Evolutionary conservation across 495 filamentous ascomycete genomes (phyloP).

Genomic region (Penicillium tannophilum): DNA sequence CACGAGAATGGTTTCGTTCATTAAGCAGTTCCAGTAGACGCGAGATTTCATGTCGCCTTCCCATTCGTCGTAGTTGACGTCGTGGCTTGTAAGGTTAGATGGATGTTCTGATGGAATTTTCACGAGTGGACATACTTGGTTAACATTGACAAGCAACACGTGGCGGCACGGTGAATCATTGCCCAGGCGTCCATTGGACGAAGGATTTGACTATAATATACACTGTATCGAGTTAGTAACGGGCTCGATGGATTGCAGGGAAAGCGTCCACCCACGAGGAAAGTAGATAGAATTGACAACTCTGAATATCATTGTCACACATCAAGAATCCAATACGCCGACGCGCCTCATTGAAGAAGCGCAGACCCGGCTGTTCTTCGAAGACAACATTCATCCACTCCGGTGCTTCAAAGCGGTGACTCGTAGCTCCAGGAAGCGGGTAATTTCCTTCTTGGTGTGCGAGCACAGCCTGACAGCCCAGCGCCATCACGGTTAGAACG

Average conservation of each 20-base stretch:
- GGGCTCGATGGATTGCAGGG: neutral
- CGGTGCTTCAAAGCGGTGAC: slow-evolving; percentile 42
- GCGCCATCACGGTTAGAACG: slow-evolving; percentile 46
- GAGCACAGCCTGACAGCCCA: slow-evolving; percentile 47
- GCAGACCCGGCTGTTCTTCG: slow-evolving; percentile 45
- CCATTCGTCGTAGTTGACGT: slow-evolving; percentile 50
- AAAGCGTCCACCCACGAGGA: slow-evolving; percentile 37
- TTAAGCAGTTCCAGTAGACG: slow-evolving; percentile 52
- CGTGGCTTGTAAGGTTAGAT: slow-evolving; percentile 33
- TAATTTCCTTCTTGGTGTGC: slow-evolving; percentile 49
- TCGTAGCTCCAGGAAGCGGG: slow-evolving; percentile 39
- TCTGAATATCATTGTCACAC: slow-evolving; percentile 49
- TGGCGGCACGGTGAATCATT: slow-evolving; percentile 52
- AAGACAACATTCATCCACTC: slow-evolving; percentile 47
- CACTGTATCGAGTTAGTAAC: slow-evolving; percentile 21
- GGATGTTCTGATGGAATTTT: neutral
- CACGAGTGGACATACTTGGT: slow-evolving; percentile 37
- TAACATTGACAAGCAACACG: slow-evolving; percentile 48
- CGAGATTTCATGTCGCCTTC: slow-evolving; percentile 55
- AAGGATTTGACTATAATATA: slow-evolving; percentile 48
- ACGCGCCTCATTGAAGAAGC: slow-evolving; percentile 51
- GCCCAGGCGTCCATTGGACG: slow-evolving; percentile 51
- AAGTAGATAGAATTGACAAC: slow-evolving; percentile 50
- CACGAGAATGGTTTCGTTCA: slow-evolving; percentile 52
- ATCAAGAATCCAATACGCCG: slow-evolving; percentile 51